phyloP scores from a whole-genome alignment of 176 grass and related monocot species.

The Lolium multiflorum region DNA sequence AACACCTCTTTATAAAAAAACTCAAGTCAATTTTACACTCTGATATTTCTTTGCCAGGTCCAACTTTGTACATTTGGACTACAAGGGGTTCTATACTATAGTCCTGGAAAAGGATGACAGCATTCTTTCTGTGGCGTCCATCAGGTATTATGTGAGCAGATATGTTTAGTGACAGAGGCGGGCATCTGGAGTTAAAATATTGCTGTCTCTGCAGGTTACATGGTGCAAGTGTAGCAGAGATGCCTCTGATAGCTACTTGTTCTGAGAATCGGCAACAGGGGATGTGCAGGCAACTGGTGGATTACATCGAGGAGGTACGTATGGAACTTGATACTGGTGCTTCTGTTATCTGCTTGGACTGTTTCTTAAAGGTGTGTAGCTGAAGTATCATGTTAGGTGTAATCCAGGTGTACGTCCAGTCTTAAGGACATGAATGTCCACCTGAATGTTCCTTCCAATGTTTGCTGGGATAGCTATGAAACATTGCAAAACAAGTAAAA shows the following conservation, averaged over 20 bases:
- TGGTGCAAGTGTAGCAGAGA: conserved; percentile 73
- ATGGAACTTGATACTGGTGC: conserved; percentile 1
- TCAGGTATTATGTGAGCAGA: conserved; percentile 62
- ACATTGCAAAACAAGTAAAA: neutral
- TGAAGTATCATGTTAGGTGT: conserved; percentile 22
- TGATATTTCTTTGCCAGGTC: conserved; percentile 67
- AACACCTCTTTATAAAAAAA: conserved; percentile 5
- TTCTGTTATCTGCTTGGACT: neutral
- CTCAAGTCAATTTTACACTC: neutral
- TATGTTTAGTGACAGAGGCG: neutral
- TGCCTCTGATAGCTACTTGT: conserved; percentile 83
- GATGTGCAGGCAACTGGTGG: conserved; percentile 77
- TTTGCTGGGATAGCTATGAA: conserved; percentile 4
- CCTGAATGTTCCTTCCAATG: conserved; percentile 5
- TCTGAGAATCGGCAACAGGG: conserved; percentile 69
- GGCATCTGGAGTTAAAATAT: conserved; percentile 38
- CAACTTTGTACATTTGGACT: conserved; percentile 76
- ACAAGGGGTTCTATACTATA: conserved; percentile 89
- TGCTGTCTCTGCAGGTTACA: conserved; percentile 63
- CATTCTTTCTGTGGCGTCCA: conserved; percentile 85
- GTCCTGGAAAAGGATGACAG: conserved; percentile 87
- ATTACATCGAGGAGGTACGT: conserved; percentile 74
- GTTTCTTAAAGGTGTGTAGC: neutral
- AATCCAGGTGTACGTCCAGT: neutral
- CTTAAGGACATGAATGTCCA: conserved; percentile 27